Conservation (phyloP, 1,284 basidiomycete species). For the Puccinia novopanici region DNA sequence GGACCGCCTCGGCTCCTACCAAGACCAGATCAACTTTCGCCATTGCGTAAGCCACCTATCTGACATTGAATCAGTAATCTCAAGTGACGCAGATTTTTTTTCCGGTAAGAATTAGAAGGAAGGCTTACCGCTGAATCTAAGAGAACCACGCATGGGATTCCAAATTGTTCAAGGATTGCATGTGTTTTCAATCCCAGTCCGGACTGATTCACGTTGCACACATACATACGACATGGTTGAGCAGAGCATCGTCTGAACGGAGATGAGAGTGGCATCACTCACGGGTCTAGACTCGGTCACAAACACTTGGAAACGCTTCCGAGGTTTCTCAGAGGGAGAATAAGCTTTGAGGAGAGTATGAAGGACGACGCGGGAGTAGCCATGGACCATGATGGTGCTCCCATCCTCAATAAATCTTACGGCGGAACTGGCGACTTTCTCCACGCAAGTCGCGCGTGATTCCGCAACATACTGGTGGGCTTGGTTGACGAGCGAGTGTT, state of each 20-base stretch:
- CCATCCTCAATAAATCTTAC: conserved; percentile 45
- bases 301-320: conserved; percentile 92
- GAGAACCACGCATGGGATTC: conserved; percentile 90
- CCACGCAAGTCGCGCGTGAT: conserved; percentile 66
- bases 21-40: conserved; percentile 91
- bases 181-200: conserved; percentile 77
- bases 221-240: neutral
- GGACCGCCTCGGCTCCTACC: conserved; percentile 94
- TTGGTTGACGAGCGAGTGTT: conserved; percentile 74
- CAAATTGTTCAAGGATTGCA: conserved; percentile 75
- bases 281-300: conserved; percentile 92
- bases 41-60: conserved; percentile 77
- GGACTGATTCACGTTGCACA: conserved; percentile 46
- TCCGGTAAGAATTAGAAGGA: neutral
- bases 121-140: conserved; percentile 81
- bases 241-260: neutral
- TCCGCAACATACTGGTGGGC: conserved; percentile 73
- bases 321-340: conserved; percentile 69
- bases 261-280: conserved; percentile 61
- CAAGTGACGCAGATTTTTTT: neutral
- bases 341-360: conserved; percentile 74
- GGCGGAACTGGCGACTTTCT: conserved; percentile 26
- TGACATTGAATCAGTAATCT: neutral
- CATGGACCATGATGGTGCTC: conserved; percentile 84
- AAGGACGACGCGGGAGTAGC: conserved; percentile 93